Percentiles rank a stretch among this genome's conserved stretches.
These are phyloP conservation scores for Aspergillus sp. DNA, from an alignment of 2,329 filamentous ascomycete species.

Conservation along the genomic window DNA sequence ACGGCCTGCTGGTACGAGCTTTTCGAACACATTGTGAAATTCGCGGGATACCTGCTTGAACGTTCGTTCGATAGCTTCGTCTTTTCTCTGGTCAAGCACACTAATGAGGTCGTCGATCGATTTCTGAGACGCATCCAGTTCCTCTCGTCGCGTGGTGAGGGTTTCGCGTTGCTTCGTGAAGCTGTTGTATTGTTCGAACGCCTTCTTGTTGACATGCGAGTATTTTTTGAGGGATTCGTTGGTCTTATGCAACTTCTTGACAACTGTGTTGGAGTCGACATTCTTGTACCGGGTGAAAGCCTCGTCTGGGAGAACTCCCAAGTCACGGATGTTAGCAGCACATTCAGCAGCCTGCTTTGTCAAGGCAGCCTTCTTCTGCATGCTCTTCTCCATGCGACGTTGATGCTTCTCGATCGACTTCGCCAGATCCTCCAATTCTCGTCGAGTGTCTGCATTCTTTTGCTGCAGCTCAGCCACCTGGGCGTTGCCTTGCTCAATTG, in stretches of 20 bases:
- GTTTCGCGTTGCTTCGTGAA: constrained; percentile 90
- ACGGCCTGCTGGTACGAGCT: constrained; percentile 88
- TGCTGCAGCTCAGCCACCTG: constrained; percentile 58
- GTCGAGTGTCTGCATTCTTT: constrained; percentile 59
- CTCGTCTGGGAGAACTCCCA: constrained; percentile 90
- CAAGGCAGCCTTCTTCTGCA: constrained; percentile 79
- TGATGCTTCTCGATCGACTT: constrained; percentile 77
- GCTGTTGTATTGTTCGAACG: constrained; percentile 97
- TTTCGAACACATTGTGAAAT: constrained; percentile 89
- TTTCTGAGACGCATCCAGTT: constrained; percentile 78
- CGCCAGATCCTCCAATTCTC: constrained; percentile 70
- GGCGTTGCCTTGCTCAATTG: constrained; percentile 58
- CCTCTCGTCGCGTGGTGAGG: constrained; percentile 75
- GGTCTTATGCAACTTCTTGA: constrained; percentile 75
- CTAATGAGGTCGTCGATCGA: constrained; percentile 91
- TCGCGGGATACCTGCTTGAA: constrained; percentile 97
- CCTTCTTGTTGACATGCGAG: constrained; percentile 98
- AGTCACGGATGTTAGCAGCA: constrained; percentile 81
- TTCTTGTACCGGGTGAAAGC: constrained; percentile 87
- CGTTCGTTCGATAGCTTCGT: constrained; percentile 95
- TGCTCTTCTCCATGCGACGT: constrained; percentile 85
- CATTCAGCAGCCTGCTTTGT: constrained; percentile 74
- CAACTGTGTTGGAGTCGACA: constrained; percentile 71
- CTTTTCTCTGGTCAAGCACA: constrained; percentile 89
- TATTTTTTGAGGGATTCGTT: constrained; percentile 94